phyloP scores from a whole-genome alignment of 148 eudicot genomes.

The Dysphania ambrosioides region DNA sequence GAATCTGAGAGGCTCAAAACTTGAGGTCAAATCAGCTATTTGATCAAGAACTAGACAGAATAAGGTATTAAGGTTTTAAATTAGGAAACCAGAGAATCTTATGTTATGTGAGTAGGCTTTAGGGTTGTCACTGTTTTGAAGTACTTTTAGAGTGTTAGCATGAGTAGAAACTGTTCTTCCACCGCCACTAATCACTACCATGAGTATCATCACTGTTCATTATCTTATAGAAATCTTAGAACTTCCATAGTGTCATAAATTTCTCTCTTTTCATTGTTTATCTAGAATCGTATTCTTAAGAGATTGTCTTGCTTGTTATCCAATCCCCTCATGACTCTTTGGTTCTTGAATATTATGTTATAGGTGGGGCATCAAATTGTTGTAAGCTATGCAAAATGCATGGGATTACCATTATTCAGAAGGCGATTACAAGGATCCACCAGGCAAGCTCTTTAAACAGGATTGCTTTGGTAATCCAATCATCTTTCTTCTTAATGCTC shows the following conservation, averaged over 20 bases:
- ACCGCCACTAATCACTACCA: not conserved
- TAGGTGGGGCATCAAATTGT: conserved; percentile 99
- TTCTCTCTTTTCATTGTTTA: not conserved
- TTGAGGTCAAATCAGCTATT: not conserved
- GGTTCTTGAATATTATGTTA: conserved; percentile 1
- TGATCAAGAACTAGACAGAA: too few species aligned
- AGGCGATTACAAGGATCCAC: conserved; percentile 89
- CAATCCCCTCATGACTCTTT: conserved; percentile 8
- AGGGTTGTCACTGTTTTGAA: not conserved
- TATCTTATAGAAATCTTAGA: not conserved
- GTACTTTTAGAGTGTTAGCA: too few species aligned
- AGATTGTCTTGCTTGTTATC: not conserved
- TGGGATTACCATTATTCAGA: conserved; percentile 92
- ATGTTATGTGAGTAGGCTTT: not conserved
- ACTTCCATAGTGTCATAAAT: not conserved
- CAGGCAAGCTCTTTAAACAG: conserved; percentile 65
- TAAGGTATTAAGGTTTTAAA: too few species aligned
- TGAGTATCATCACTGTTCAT: not conserved
- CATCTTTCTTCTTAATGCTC: conserved; percentile 22
- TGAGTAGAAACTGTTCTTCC: not conserved
- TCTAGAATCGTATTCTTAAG: not conserved
- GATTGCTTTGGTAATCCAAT: conserved; percentile 38
- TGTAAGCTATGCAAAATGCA: conserved; percentile 81
- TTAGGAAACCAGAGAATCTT: too few species aligned
- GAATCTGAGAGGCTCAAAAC: not conserved